A percentile compares a stretch with the other conserved stretches of the same genome.
Conservation (phyloP, 306 rosid genomes). For the Prunus armeniaca region DNA sequence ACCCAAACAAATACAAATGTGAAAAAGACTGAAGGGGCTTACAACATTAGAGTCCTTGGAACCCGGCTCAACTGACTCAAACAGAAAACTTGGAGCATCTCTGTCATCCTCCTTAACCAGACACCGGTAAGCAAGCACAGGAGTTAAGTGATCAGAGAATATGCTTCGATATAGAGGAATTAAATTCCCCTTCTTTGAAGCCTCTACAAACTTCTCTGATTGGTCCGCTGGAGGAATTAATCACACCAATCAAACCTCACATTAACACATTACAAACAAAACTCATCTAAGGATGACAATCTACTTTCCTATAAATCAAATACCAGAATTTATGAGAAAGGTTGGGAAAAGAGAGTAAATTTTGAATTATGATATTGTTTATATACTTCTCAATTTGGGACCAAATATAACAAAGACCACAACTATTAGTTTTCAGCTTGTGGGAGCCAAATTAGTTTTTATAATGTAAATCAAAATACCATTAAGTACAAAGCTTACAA, state of each 20-base stretch:
- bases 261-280: neutral
- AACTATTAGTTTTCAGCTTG: too few species aligned
- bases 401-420: neutral
- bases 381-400: neutral
- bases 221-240: conserved; percentile 49
- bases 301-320: neutral
- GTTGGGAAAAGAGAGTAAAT: neutral
- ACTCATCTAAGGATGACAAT: neutral
- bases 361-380: neutral
- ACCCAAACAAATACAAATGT: neutral
- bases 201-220: conserved; percentile 60
- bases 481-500: neutral
- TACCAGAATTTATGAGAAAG: neutral
- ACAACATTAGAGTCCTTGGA: conserved; percentile 58
- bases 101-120: conserved; percentile 94
- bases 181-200: conserved; percentile 79
- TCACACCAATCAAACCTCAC: conserved; percentile 5
- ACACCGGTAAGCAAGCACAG: conserved; percentile 94
- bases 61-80: conserved; percentile 90
- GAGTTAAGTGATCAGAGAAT: conserved; percentile 93
- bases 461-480: neutral
- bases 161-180: conserved; percentile 72
- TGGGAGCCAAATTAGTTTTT: neutral
- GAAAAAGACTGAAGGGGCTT: conserved; percentile 18
- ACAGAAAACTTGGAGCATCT: conserved; percentile 94